These are phyloP conservation scores for Phytophthora quininea DNA, from an alignment of 352 stramenopile genomes.

Conservation along the genomic window DNA sequence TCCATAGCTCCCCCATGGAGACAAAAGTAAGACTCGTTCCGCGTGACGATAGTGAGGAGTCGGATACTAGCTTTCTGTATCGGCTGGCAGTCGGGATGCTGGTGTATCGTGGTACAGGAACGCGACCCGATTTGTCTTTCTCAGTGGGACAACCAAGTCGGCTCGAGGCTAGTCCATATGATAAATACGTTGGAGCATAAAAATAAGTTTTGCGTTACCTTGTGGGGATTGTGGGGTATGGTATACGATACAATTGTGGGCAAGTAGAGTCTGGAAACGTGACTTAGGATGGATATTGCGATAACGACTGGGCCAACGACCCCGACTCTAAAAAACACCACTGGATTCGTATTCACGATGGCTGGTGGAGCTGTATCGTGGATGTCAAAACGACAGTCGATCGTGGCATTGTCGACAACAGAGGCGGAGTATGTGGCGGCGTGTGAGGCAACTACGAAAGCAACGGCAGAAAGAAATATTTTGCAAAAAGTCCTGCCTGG, in stretches of 20 bases:
- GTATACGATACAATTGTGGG: not conserved
- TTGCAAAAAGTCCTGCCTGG: conserved; percentile 1
- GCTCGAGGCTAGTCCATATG: no score
- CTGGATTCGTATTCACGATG: not conserved
- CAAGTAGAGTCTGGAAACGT: not conserved
- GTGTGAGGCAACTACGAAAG: conserved; percentile 10
- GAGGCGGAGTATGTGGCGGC: not conserved
- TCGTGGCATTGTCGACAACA: not conserved
- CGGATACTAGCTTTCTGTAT: no score
- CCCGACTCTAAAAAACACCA: conserved; percentile 1
- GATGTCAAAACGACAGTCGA: conserved; percentile 6
- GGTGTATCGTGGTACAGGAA: no score
- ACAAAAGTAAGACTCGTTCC: no score
- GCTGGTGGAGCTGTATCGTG: not conserved
- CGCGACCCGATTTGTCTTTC: no score
- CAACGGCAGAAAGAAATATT: conserved; percentile 2
- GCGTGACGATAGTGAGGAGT: no score
- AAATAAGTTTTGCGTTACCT: conserved; percentile 6
- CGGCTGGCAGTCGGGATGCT: no score
- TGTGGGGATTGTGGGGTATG: not conserved
- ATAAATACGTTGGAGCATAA: not conserved
- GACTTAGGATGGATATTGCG: not conserved
- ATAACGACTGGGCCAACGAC: not conserved
- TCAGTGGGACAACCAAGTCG: no score
- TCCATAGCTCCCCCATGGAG: no score